These are phyloP conservation scores for Sophora flavescens DNA, from an alignment of 306 rosid genomes.

Conservation along the genomic window DNA sequence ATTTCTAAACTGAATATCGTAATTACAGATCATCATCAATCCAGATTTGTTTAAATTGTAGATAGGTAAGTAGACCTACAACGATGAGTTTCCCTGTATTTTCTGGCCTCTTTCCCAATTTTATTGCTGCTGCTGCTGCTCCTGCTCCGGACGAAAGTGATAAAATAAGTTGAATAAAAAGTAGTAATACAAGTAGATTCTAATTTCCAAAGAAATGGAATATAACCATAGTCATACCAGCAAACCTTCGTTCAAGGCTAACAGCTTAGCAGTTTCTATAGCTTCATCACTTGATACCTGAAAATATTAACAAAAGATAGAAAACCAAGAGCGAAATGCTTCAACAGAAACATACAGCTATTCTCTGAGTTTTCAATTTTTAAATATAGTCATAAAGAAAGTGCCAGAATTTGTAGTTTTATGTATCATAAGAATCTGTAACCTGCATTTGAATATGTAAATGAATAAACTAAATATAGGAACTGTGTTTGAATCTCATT, in stretches of 20 bases:
- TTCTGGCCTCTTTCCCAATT: conserved; percentile 52
- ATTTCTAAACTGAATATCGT: neutral
- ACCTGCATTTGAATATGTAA: conserved; percentile 3
- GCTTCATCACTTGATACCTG: conserved; percentile 53
- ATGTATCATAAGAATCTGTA: conserved; percentile 2
- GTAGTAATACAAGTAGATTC: neutral
- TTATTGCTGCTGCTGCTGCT: conserved; percentile 66
- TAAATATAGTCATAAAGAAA: neutral
- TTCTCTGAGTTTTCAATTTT: neutral
- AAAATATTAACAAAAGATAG: neutral
- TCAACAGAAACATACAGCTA: neutral
- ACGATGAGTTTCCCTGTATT: conserved; percentile 63
- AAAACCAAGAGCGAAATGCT: conserved; percentile 19
- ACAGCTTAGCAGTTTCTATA: conserved; percentile 64
- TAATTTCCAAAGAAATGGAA: neutral
- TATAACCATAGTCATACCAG: conserved; percentile 52
- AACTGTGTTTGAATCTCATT: neutral
- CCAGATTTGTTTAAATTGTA: neutral
- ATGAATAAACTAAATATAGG: neutral
- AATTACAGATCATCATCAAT: neutral
- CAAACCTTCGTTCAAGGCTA: conserved; percentile 77
- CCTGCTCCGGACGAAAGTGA: conserved; percentile 68
- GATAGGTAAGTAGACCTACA: conserved; percentile 44
- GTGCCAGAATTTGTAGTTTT: conserved; percentile 8
- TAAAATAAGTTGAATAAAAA: neutral